Base-by-base conservation (phyloP, 2,329 filamentous ascomycete species). In the Tothia fuscella region DNA sequence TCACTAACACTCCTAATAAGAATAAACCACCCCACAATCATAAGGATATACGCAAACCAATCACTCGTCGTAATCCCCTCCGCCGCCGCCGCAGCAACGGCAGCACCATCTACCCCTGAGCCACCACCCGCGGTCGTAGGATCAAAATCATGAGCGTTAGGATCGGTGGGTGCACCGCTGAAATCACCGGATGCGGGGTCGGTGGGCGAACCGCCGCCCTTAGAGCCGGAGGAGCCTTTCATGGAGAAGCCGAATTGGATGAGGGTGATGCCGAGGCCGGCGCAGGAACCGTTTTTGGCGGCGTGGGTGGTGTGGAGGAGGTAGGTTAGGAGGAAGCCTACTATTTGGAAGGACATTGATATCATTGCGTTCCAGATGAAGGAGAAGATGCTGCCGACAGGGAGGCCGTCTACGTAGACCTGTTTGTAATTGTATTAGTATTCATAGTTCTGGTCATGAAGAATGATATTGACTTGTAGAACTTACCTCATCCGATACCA, bases 11-110 rank as follows among this genome's bases (percentile, higher is more conserved):
- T 80, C 61, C 88, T 77, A 56, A 98, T 96, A 47, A 98, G 68
- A 48, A 98, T 87, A 56, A 96, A 96, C 91, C 91, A 98, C 4
- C 91, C 91, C 2, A 93, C 81, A 56, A 98, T 84, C 91, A 98
- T 98, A 36, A 98, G 64, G 13, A 83, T 69, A 54, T 96, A 98
- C 9, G 87, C 84, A 48, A 94, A 68, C 85, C 85, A 95, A 57
- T 96, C 88, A 49, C 74, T 80, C 39, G 80, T 80, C 5, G 72
- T 75, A 31, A 94, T 75, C 26, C 76, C 72, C 5, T 68, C 67
- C 10, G 62, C 53, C 53, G 10, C 58, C 51, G 47, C 65, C 53
- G 31, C 65, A 48, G 43, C 61, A 51, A 47, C 59, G 51, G 41
- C 56, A 51, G 41, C 51, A 14, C 46, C 34, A 20, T 46, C 57